Conservation (phyloP, 495 filamentous ascomycete species). For the Neurospora sp. region DNA sequence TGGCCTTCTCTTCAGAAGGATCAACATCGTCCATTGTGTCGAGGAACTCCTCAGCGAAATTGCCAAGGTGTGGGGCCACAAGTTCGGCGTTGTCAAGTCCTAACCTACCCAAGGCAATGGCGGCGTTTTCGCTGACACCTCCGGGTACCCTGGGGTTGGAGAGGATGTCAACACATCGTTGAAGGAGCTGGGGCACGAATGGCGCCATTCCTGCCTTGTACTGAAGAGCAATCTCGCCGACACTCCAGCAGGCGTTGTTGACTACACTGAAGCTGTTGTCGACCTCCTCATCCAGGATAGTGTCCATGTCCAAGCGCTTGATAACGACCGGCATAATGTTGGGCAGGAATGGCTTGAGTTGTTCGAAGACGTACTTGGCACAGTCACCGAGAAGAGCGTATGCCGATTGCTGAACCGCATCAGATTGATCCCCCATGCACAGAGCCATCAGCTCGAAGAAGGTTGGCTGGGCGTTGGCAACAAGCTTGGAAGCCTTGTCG, state of each 20-base stretch:
- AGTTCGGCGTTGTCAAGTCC: constrained; percentile 70
- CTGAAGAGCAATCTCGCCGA: constrained; percentile 84
- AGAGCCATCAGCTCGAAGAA: constrained; percentile 85
- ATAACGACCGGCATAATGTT: constrained; percentile 69
- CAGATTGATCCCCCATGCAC: constrained; percentile 87
- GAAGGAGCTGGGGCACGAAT: constrained; percentile 65
- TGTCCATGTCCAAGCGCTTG: constrained; percentile 73
- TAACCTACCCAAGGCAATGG: constrained; percentile 82
- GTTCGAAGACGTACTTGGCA: constrained; percentile 85
- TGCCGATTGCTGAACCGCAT: constrained; percentile 91
- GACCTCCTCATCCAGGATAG: constrained; percentile 60
- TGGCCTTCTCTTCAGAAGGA: constrained; percentile 87
- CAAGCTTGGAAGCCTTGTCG: constrained; percentile 61
- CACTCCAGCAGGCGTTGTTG: constrained; percentile 98
- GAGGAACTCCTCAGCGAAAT: constrained; percentile 73
- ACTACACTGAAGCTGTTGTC: constrained; percentile 77
- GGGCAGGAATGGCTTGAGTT: constrained; percentile 64
- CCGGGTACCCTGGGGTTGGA: constrained; percentile 74
- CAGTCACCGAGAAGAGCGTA: constrained; percentile 95
- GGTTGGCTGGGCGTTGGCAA: constrained; percentile 59
- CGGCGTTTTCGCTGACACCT: constrained; percentile 89
- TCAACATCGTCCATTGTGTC: constrained; percentile 73
- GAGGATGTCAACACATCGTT: constrained; percentile 66
- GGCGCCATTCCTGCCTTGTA: constrained; percentile 61
- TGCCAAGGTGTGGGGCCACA: constrained; percentile 70